A percentile compares a stretch with the other conserved stretches of the same genome.
These are phyloP conservation scores for Paramecium tetraurelia DNA, from an alignment of 73 alveolate genomes.

Conservation along the genomic window DNA sequence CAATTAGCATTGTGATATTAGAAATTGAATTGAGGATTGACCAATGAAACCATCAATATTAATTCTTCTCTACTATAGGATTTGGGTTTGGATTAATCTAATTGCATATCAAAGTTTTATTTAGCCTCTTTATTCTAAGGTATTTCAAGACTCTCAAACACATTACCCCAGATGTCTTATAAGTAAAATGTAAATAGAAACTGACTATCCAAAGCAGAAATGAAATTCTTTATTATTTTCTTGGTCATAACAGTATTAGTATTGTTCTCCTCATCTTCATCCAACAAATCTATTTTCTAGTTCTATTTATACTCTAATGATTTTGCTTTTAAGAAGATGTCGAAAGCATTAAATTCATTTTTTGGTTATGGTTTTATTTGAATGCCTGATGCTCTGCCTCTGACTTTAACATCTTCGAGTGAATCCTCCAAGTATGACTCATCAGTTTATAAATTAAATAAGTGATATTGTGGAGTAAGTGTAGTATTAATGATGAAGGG, in stretches of 20 bases:
- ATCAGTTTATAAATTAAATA: conserved; percentile 23
- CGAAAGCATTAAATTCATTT: conserved; percentile 17
- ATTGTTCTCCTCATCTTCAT: not conserved
- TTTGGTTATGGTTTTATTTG: not conserved
- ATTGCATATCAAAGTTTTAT: not conserved
- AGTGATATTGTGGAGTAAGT: conserved; percentile 27
- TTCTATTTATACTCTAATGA: not conserved
- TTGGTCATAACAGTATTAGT: not conserved
- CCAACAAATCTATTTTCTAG: not conserved
- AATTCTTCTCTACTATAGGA: conserved; percentile 18
- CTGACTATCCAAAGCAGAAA: not conserved
- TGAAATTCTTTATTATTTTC: conserved; percentile 30
- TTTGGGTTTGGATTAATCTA: not conserved
- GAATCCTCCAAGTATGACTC: not conserved
- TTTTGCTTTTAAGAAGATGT: not conserved
- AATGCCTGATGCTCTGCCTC: conserved; percentile 6
- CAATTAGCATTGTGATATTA: conserved; percentile 17
- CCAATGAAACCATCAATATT: conserved; percentile 4
- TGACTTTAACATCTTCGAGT: not conserved
- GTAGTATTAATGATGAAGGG: not conserved
- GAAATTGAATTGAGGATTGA: conserved; percentile 26
- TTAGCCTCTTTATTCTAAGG: not conserved
- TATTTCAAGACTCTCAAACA: conserved; percentile 21
- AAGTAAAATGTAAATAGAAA: conserved; percentile 17
- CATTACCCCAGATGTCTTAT: conserved; percentile 28